phyloP scores from a whole-genome alignment of 176 grass and related monocot species.

The Avena sativa region DNA sequence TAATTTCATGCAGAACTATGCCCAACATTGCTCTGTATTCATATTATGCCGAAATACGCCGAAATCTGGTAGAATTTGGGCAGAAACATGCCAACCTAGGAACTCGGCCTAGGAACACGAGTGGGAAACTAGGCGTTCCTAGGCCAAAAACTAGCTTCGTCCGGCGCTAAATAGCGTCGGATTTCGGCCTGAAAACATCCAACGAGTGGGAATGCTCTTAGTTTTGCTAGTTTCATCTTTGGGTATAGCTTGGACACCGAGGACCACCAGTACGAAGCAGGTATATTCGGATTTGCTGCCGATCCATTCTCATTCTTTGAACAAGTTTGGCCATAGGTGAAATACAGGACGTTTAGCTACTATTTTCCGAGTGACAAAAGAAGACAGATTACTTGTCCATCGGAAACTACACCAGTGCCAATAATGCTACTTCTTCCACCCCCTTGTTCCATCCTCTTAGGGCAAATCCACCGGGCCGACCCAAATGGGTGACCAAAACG shows the following conservation, averaged over 20 bases:
- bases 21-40: too few relatives aligned
- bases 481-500: too few relatives aligned
- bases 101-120: too few relatives aligned
- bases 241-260: background rate
- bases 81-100: too few relatives aligned
- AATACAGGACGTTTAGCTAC: background rate
- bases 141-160: too few relatives aligned
- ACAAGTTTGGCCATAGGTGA: background rate
- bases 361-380: background rate
- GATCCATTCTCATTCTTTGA: background rate
- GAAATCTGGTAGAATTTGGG: too few relatives aligned
- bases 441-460: background rate
- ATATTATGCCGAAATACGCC: too few relatives aligned
- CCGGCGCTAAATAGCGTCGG: too few relatives aligned
- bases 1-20: too few relatives aligned
- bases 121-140: too few relatives aligned
- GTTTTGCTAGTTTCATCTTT: background rate
- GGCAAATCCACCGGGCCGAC: background rate
- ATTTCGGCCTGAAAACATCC: too few relatives aligned
- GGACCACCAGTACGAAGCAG: background rate
- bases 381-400: constrained; percentile 3
- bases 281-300: background rate
- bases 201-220: too few relatives aligned
- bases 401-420: background rate
- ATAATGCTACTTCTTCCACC: background rate